Evolutionary conservation across 768 basidiomycete genomes (phyloP).

Genomic region (Tylopilus rubrobrunneus): DNA sequence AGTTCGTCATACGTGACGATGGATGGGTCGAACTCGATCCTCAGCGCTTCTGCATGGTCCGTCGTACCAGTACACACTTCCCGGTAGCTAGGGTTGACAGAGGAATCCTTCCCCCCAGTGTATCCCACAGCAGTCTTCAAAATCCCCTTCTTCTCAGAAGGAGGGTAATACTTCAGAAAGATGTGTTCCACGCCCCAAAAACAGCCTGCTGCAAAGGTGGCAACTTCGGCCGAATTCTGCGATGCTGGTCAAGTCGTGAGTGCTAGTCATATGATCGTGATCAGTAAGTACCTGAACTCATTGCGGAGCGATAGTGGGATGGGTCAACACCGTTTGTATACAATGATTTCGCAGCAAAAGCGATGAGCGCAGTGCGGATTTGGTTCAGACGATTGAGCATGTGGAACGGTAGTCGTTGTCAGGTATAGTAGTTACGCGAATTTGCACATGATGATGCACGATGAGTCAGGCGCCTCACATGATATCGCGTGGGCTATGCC

Average conservation of each 20-base stretch:
- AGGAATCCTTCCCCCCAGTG: slow-evolving; percentile 62
- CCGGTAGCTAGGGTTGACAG: slow-evolving; percentile 59
- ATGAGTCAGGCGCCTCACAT: no score
- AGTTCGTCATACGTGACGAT: slow-evolving; percentile 80
- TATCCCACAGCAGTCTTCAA: slow-evolving; percentile 75
- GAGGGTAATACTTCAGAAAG: slow-evolving; percentile 75
- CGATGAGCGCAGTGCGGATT: slow-evolving; percentile 18
- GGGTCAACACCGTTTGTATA: slow-evolving; percentile 31
- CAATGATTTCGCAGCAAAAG: slow-evolving; percentile 18
- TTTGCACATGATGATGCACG: no score
- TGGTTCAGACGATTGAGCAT: slow-evolving; percentile 29
- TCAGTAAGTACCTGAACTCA: slow-evolving; percentile 30
- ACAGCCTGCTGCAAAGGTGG: slow-evolving; percentile 56
- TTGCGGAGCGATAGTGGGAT: slow-evolving; percentile 37
- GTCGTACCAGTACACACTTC: slow-evolving; percentile 79
- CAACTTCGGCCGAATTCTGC: slow-evolving; percentile 40
- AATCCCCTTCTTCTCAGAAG: slow-evolving; percentile 67
- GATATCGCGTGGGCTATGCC: no score
- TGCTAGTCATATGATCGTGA: no score
- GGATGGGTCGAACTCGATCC: slow-evolving; percentile 80
- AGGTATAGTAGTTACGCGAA: no score
- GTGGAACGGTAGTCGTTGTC: background rate
- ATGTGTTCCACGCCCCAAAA: slow-evolving; percentile 90
- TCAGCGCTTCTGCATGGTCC: slow-evolving; percentile 84
- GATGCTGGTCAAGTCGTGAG: slow-evolving; percentile 33